A percentile compares a stretch with the other conserved stretches of the same genome.
Evolutionary conservation across 331 rosid species (phyloP).

Genomic region (Rosa hybrid): DNA sequence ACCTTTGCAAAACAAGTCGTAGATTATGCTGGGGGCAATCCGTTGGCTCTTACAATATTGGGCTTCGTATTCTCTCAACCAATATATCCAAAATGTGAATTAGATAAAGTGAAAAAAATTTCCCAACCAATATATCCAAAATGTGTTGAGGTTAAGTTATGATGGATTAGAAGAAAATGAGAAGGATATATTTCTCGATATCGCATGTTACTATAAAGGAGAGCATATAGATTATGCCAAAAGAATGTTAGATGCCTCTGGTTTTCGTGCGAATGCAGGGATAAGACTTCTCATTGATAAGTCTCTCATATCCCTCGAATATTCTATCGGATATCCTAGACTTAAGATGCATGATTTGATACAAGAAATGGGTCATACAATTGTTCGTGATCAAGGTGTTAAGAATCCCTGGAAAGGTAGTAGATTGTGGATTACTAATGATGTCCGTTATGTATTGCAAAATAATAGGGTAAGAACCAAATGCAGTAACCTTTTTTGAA

Average conservation of each 20-base stretch:
- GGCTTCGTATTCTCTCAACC: background rate
- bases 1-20: background rate
- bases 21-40: background rate
- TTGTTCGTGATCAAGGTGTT: background rate
- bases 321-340: too few relatives aligned
- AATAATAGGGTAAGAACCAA: background rate
- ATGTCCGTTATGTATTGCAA: background rate
- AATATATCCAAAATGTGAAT: background rate
- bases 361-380: background rate
- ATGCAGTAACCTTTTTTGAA: too few relatives aligned
- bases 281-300: background rate
- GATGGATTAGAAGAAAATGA: background rate
- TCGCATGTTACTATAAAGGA: constrained; percentile 10
- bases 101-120: background rate
- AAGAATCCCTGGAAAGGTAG: background rate
- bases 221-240: too few relatives aligned
- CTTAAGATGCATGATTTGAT: background rate
- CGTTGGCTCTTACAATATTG: background rate
- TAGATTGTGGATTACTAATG: background rate
- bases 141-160: background rate
- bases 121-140: background rate
- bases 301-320: background rate
- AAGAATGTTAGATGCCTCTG: too few relatives aligned
- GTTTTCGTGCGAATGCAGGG: background rate
- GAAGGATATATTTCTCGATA: constrained; percentile 21